Base-by-base conservation (phyloP, 2,329 filamentous ascomycete genomes). In the Proliferodiscus dingleyae region DNA sequence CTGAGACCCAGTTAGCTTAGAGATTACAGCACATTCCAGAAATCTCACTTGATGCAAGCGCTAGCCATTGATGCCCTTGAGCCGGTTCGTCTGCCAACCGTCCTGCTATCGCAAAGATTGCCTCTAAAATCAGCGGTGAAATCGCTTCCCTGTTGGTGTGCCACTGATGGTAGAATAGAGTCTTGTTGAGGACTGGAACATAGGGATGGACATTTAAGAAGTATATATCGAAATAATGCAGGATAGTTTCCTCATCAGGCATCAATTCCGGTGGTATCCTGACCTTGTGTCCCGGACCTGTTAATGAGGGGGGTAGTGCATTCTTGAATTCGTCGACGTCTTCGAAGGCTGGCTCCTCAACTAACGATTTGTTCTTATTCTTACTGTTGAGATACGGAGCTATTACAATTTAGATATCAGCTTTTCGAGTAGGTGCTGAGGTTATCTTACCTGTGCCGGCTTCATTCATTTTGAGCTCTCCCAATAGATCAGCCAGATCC, bases 151-250 rank as follows among this genome's bases (percentile, higher is more conserved):
- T 79, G 50, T 89, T 84, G 13, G 80, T 82, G 46, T 86, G 81
- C 91, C 91, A 97, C 68, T 96, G 89, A 34, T 89, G 83, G 60
- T 93, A 95, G 58, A 97, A 87, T 30, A 84, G 74, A 2, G 77
- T 71, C 59, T 88, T 87, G 68, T 93, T 90, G 43, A 97, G 71
- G 3, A 97, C 89, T 0, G 91, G 91, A 2, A 94, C 83, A 57
- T 95, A 97, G 0, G 90, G 90, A 60, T 97, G 93, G 24, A 96
- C 86, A 56, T 96, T 83, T 26, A 76, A 72, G 65, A 97, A 97
- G 64, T 89, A 97, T 34, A 95, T 85, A 30, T 93, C 82, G 63
- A 97, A 95, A 62, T 93, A 95, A 28, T 86, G 78, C 61, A 89
- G 71, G 4, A 84, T 83, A 28, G 87, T 87, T 36, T 88, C 83